These are phyloP conservation scores for Fusarium hainanense DNA, from an alignment of 2,329 filamentous ascomycete species.

Conservation along the genomic window DNA sequence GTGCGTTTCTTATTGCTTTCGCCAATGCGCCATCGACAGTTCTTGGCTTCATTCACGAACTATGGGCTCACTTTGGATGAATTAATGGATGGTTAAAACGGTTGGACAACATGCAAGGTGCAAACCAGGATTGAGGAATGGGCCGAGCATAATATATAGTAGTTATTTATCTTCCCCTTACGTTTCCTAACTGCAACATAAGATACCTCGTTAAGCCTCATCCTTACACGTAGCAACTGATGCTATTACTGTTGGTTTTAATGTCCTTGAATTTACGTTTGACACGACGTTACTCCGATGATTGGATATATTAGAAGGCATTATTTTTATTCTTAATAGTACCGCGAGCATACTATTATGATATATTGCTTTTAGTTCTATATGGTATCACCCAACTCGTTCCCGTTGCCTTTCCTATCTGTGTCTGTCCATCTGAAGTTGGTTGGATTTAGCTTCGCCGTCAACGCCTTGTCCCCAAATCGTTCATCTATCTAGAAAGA, in stretches of 20 bases:
- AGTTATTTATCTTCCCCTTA: conserved; percentile 7
- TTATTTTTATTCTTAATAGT: neutral
- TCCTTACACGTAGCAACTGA: neutral
- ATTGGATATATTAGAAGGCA: neutral
- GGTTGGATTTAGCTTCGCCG: conserved; percentile 6
- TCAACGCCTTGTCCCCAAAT: conserved; percentile 21
- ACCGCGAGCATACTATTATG: neutral
- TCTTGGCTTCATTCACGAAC: conserved; percentile 16
- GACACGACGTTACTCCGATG: neutral
- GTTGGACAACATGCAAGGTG: conserved; percentile 13
- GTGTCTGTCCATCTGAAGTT: conserved; percentile 3
- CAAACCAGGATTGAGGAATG: conserved; percentile 4
- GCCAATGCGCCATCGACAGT: neutral
- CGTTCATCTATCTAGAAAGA: conserved; percentile 9
- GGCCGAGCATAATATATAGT: conserved; percentile 34
- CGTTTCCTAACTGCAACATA: conserved; percentile 1
- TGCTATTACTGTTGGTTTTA: neutral
- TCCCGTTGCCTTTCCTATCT: neutral
- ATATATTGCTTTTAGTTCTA: conserved; percentile 26
- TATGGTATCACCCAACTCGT: conserved; percentile 11
- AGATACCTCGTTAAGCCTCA: conserved; percentile 10
- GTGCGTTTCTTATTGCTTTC: neutral
- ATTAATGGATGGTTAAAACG: neutral
- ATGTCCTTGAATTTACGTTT: neutral
- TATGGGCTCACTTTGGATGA: conserved; percentile 4